phyloP scores from a whole-genome alignment of 129 eudicot genomes.

The Pulicaria dysenterica region DNA sequence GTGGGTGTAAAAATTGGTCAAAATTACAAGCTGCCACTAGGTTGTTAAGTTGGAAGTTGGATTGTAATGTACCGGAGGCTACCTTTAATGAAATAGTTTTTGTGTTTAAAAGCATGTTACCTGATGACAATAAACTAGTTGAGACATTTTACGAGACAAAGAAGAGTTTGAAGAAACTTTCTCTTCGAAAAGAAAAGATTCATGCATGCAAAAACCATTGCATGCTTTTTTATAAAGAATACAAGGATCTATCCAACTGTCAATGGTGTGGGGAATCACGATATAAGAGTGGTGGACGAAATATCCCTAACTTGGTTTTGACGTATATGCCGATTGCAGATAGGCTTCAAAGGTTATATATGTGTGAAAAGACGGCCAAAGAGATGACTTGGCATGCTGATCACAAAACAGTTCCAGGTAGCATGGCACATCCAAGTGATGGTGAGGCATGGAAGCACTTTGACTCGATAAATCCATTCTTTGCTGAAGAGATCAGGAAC shows the following conservation, averaged over 20 bases:
- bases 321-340: neutral
- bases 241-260: neutral
- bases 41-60: neutral
- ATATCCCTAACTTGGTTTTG: neutral
- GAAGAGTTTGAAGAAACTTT: neutral
- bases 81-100: neutral
- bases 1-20: no score
- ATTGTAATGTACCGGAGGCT: neutral
- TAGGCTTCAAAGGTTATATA: conserved; percentile 1
- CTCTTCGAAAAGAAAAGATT: neutral
- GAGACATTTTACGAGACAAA: neutral
- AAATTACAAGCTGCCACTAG: no score
- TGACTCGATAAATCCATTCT: neutral
- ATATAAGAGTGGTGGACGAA: neutral
- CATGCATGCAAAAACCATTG: neutral
- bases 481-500: no score
- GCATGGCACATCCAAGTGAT: neutral
- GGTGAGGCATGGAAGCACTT: neutral
- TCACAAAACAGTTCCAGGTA: neutral
- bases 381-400: neutral
- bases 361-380: neutral
- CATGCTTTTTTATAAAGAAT: neutral
- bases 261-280: neutral
- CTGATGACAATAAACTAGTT: neutral
- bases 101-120: neutral